These are phyloP conservation scores for Eragrostis curvula DNA, from an alignment of 176 grass and related monocot genomes.

Conservation along the genomic window DNA sequence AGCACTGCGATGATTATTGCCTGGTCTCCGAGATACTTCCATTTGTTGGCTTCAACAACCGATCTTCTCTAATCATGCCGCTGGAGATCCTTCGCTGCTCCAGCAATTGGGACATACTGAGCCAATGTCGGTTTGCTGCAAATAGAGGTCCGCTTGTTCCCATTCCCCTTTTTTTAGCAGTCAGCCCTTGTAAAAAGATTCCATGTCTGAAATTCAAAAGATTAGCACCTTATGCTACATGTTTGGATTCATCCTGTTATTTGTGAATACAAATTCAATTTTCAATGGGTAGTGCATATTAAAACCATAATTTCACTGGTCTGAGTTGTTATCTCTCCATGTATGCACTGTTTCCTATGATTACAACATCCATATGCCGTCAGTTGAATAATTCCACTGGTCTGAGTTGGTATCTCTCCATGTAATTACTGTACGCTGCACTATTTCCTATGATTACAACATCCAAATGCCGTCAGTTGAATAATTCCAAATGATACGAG, in stretches of 20 bases:
- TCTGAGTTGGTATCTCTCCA: conserved; percentile 9
- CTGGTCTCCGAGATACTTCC: neutral
- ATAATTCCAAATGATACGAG: neutral
- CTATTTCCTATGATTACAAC: neutral
- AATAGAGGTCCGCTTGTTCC: conserved; percentile 37
- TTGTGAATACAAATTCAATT: neutral
- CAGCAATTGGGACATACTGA: neutral
- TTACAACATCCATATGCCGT: neutral
- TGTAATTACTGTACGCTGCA: conserved; percentile 5
- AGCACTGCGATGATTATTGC: neutral
- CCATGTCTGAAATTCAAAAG: conserved; percentile 26
- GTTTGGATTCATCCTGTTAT: neutral
- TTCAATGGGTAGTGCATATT: neutral
- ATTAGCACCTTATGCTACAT: neutral
- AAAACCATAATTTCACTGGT: neutral
- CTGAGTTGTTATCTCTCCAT: neutral
- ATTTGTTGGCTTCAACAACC: conserved; percentile 3
- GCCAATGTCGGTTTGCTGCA: neutral
- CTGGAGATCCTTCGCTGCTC: conserved; percentile 25
- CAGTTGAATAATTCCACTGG: neutral
- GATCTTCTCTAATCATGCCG: conserved; percentile 34
- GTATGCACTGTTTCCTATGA: neutral
- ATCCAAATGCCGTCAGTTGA: neutral
- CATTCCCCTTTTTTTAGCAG: conserved; percentile 51
- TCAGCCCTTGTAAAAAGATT: conserved; percentile 39